phyloP scores from a whole-genome alignment of 441 rosid species.

The Lepidium campestre region DNA sequence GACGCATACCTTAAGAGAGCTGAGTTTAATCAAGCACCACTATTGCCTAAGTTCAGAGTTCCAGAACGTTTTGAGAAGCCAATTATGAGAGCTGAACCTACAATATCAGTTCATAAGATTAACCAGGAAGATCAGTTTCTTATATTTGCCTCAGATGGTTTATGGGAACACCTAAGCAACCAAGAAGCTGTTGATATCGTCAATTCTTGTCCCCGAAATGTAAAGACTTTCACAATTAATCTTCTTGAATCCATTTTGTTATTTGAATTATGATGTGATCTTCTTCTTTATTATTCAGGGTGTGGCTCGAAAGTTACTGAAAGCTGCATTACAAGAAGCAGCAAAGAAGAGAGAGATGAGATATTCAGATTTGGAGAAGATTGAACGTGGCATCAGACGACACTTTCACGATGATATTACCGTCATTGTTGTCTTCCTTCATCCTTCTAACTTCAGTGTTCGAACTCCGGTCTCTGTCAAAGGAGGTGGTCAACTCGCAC shows the following conservation, averaged over 20 bases:
- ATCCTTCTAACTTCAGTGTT: constrained; percentile 38
- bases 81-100: constrained; percentile 83
- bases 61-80: constrained; percentile 64
- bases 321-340: constrained; percentile 71
- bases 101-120: constrained; percentile 61
- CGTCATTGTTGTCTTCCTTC: constrained; percentile 70
- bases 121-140: constrained; percentile 77
- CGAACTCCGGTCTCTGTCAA: constrained; percentile 52
- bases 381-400: constrained; percentile 86
- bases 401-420: constrained; percentile 95
- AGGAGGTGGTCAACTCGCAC: constrained; percentile 43
- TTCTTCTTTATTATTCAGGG: constrained; percentile 37
- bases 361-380: constrained; percentile 82
- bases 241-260: not conserved
- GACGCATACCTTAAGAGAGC: constrained; percentile 86
- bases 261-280: not conserved
- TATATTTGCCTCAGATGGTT: constrained; percentile 93
- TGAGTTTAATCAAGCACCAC: constrained; percentile 77
- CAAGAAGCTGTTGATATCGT: constrained; percentile 90
- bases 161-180: constrained; percentile 91
- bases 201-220: constrained; percentile 60
- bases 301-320: constrained; percentile 65
- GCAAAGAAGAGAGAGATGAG: constrained; percentile 94
- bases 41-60: constrained; percentile 71
- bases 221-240: constrained; percentile 25